phyloP scores from a whole-genome alignment of 177 flowering plant genomes.

The Vitis hybrid region DNA sequence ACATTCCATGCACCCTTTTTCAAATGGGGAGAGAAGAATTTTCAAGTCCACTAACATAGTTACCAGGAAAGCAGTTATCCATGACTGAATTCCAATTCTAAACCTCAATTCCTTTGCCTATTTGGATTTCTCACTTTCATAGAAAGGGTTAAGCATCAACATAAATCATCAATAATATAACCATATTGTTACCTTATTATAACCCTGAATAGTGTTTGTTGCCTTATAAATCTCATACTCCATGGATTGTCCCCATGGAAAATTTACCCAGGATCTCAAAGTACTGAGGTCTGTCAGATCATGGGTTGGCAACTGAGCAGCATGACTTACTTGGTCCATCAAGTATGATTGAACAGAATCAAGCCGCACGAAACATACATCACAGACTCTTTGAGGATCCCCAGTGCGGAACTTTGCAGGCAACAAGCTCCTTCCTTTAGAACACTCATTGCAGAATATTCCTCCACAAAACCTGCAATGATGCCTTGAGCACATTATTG shows the following conservation, averaged over 20 bases:
- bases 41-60: too few relatives aligned
- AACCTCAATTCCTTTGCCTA: too few relatives aligned
- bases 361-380: slow-evolving; percentile 91
- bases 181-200: slow-evolving; percentile 46
- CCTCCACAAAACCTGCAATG: slow-evolving; percentile 96
- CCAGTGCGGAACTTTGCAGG: slow-evolving; percentile 65
- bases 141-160: too few relatives aligned
- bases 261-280: slow-evolving; percentile 90
- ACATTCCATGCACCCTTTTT: too few relatives aligned
- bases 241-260: slow-evolving; percentile 97
- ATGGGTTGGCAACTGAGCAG: slow-evolving; percentile 86
- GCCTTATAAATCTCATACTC: slow-evolving; percentile 97
- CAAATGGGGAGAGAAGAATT: too few relatives aligned
- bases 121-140: too few relatives aligned
- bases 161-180: too few relatives aligned
- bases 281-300: slow-evolving; percentile 96
- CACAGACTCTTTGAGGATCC: slow-evolving; percentile 86
- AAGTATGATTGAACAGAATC: slow-evolving; percentile 77
- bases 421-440: slow-evolving; percentile 83
- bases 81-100: too few relatives aligned
- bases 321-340: slow-evolving; percentile 87
- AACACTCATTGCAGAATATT: slow-evolving; percentile 80
- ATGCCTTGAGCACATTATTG: slow-evolving; percentile 94
- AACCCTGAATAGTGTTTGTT: slow-evolving; percentile 69
- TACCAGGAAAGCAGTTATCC: too few relatives aligned